Conservation (phyloP, 345 rosid species). For the Eucalyptus erythrocorys region DNA sequence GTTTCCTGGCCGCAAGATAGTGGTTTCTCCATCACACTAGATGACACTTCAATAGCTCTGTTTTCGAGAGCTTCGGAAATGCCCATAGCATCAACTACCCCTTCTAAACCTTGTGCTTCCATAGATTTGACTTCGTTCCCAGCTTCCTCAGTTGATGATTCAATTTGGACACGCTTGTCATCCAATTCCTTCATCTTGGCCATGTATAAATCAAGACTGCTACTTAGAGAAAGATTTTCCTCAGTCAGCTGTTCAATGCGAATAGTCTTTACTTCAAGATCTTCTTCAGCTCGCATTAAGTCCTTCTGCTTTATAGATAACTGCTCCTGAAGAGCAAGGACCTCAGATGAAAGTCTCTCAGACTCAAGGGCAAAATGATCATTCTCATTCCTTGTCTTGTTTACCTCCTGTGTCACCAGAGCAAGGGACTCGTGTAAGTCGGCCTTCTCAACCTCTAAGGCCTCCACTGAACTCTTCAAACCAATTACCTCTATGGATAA, state of each 20-base stretch:
- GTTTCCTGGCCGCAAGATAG: background rate
- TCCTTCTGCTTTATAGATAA: constrained; percentile 29
- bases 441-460: constrained; percentile 34
- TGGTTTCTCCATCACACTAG: background rate
- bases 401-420: constrained; percentile 23
- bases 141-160: constrained; percentile 6
- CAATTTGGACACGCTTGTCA: constrained; percentile 7
- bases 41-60: constrained; percentile 4
- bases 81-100: background rate
- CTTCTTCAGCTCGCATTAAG: constrained; percentile 20
- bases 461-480: constrained; percentile 28
- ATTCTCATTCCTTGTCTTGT: constrained; percentile 50
- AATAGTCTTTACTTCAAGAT: constrained; percentile 21
- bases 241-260: constrained; percentile 34
- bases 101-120: background rate
- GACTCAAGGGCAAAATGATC: constrained; percentile 29
- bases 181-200: constrained; percentile 23
- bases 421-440: constrained; percentile 30
- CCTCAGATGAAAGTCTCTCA: constrained; percentile 43
- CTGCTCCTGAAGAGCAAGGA: constrained; percentile 37
- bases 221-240: constrained; percentile 33
- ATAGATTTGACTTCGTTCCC: constrained; percentile 6
- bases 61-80: constrained; percentile 1
- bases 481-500: constrained; percentile 28
- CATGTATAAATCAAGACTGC: constrained; percentile 22